Conservation (phyloP, 1,284 basidiomycete species). For the Apiotrichum gracile region DNA sequence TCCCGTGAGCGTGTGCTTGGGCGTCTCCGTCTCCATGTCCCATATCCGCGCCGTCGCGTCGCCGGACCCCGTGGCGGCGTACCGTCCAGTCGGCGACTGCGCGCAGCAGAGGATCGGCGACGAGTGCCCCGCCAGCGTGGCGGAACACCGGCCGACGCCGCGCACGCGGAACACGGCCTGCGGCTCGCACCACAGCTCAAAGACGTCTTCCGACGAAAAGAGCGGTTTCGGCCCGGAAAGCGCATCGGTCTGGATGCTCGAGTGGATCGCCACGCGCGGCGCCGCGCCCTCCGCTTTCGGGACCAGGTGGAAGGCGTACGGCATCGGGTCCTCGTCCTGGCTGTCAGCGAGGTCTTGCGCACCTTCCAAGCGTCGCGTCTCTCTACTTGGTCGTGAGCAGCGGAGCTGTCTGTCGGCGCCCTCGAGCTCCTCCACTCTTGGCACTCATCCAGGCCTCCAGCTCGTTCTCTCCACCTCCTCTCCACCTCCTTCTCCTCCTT, state of each 20-base stretch:
- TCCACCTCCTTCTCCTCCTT: not conserved
- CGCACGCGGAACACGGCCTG: constrained; percentile 94
- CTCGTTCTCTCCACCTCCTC: not conserved
- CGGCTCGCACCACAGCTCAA: constrained; percentile 81
- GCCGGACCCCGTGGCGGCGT: constrained; percentile 90
- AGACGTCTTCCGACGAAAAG: constrained; percentile 79
- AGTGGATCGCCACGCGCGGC: constrained; percentile 69
- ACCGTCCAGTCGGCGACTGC: constrained; percentile 85
- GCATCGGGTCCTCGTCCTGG: constrained; percentile 77
- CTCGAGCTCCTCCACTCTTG: not conserved
- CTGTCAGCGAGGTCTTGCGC: too few relatives aligned
- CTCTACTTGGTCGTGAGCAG: too few relatives aligned
- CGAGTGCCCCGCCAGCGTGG: constrained; percentile 80
- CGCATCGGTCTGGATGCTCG: constrained; percentile 73
- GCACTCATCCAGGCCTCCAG: not conserved
- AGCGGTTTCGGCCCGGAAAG: too few relatives aligned
- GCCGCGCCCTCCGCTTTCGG: constrained; percentile 41
- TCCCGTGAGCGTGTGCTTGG: constrained; percentile 77
- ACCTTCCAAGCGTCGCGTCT: too few relatives aligned
- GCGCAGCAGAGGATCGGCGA: constrained; percentile 92
- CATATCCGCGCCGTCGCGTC: constrained; percentile 90
- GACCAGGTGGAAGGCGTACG: constrained; percentile 78
- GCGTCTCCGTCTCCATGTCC: constrained; percentile 90
- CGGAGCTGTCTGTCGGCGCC: too few relatives aligned
- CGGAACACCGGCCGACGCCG: constrained; percentile 86